phyloP scores from a whole-genome alignment of 192 early-diverging fungal genomes.

The Glomus cerebriforme region DNA sequence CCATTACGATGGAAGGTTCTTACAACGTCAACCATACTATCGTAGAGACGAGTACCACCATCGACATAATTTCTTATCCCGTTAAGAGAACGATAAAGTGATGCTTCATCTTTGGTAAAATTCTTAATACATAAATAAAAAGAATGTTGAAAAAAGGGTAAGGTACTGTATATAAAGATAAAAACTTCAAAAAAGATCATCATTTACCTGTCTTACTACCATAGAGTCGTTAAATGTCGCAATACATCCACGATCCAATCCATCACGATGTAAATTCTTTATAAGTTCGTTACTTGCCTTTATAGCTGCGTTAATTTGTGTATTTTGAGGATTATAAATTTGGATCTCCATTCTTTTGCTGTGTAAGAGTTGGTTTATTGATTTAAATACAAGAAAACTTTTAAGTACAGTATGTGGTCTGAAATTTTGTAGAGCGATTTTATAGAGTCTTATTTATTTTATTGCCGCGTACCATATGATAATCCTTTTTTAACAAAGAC shows the following conservation, averaged over 20 bases:
- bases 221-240: conserved; percentile 27
- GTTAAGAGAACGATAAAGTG: conserved; percentile 26
- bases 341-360: not conserved
- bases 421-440: not conserved
- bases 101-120: conserved; percentile 1
- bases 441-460: not conserved
- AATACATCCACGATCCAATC: conserved; percentile 28
- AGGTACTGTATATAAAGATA: not conserved
- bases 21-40: conserved; percentile 5
- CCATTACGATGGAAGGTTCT: conserved; percentile 1
- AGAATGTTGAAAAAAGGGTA: not conserved
- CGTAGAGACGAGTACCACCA: conserved; percentile 18
- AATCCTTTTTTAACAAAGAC: not conserved
- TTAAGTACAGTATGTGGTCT: not conserved
- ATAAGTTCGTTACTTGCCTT: conserved; percentile 21
- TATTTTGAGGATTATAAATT: not conserved
- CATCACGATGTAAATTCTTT: conserved; percentile 31
- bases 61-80: not conserved
- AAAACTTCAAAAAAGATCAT: not conserved
- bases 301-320: conserved; percentile 15
- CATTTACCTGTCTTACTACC: conserved; percentile 23
- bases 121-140: not conserved
- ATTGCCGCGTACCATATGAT: not conserved
- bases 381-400: no score
- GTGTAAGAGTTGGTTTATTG: no score